Conservation (phyloP, 768 basidiomycete genomes). For the Rubroboletus pulcherrimus region DNA sequence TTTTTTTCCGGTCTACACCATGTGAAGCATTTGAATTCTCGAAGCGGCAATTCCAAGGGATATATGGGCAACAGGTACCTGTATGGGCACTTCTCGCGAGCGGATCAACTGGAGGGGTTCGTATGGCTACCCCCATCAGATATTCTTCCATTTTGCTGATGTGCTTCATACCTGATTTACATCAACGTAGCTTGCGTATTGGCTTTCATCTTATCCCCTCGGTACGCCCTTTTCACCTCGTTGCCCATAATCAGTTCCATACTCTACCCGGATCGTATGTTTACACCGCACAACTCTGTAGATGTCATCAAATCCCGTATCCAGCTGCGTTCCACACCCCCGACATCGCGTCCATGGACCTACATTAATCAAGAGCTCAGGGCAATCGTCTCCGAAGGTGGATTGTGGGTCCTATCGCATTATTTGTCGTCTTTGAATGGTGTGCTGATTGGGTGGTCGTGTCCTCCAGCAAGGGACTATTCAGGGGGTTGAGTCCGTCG, state of each 20-base stretch:
- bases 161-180: not conserved
- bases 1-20: not conserved
- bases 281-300: conserved; percentile 18
- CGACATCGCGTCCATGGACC: conserved; percentile 63
- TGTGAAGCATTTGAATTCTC: conserved; percentile 78
- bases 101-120: conserved; percentile 78
- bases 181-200: conserved; percentile 43
- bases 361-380: conserved; percentile 76
- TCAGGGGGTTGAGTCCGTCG: conserved; percentile 73
- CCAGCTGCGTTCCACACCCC: conserved; percentile 74
- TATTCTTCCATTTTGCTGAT: not conserved
- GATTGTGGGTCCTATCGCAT: conserved; percentile 49
- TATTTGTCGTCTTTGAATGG: not conserved
- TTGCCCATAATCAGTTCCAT: not conserved
- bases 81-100: conserved; percentile 84
- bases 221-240: conserved; percentile 37
- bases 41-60: conserved; percentile 67
- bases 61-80: conserved; percentile 66
- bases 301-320: conserved; percentile 92
- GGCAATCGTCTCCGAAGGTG: conserved; percentile 64
- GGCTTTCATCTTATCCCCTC: conserved; percentile 90
- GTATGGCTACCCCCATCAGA: conserved; percentile 22
- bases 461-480: conserved; percentile 48
- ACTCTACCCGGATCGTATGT: not conserved
- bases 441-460: not conserved